Evolutionary conservation across 345 rosid genomes (phyloP), one percentile per base, ranked within the genome.

Genomic region (Hibiscus syriacus): DNA sequence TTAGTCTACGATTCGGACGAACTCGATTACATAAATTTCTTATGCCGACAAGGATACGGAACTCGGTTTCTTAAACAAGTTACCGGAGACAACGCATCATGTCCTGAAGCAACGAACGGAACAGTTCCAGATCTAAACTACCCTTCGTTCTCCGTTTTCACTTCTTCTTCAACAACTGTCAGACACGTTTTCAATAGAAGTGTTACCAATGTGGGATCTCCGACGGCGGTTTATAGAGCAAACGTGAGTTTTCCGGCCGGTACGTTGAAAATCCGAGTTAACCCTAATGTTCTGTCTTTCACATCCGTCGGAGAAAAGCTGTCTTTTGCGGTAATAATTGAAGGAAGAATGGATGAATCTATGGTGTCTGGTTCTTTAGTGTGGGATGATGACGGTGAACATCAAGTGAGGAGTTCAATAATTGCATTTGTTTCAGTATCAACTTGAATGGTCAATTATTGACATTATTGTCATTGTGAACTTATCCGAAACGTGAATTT

Each of bases 111-210:
- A 10, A 30, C 14, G 0, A 70, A 63, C 22, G 82, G 38, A 45
- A 74, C 77, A 78, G 78, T 69, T 1, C 64, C 83, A 84, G 83
- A 73, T 67, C 74, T 82, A 49, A 85, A 85, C 29, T 78, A 73
- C 16, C 86, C 86, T 48, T 78, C 83, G 0, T 80, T 80, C 32
- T 58, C 84, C 2, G 26, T 71, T 9, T 72, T 80, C 0, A 30
- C 69, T 0, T 16, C n/a, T n/a, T 16, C 48, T 0, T 17, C 25
- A 22, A 22, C 20, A 7, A 48, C 56, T 0, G 67, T 69, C 1
- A 68, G 53, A 11, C 72, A 70, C 0, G 53, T 61, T 12, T 77
- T 82, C 38, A 74, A 65, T 4, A 70, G 85, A 64, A 75, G 71
- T 2, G 78, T 82, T 2, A 80, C 80, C 4, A 79, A 85, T 49